A percentile compares a stretch with the other conserved stretches of the same genome.
Evolutionary conservation across 73 alveolate species (phyloP).

Genomic region (Symbiodinium natans): DNA sequence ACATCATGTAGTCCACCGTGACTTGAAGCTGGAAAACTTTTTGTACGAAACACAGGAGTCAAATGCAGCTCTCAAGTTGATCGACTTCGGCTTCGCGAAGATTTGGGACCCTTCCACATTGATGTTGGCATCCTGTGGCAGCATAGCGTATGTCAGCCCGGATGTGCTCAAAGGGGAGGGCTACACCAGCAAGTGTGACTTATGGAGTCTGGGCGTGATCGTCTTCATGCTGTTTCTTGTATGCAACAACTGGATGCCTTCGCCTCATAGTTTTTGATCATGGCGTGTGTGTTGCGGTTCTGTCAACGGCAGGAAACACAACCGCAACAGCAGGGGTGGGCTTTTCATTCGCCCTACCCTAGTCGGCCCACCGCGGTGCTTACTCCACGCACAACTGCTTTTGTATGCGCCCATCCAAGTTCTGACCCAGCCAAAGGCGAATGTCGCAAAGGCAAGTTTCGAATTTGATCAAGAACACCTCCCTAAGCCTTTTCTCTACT

Average conservation of each 20-base stretch:
- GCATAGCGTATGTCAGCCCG: conserved; percentile 88
- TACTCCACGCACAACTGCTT: too few relatives aligned
- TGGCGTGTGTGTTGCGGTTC: too few relatives aligned
- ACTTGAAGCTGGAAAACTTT: conserved; percentile 17
- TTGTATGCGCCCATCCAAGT: too few relatives aligned
- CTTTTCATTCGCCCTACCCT: too few relatives aligned
- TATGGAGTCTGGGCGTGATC: conserved; percentile 86
- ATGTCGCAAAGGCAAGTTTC: too few relatives aligned
- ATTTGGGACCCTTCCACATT: conserved; percentile 88
- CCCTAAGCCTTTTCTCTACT: too few relatives aligned
- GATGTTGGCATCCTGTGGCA: conserved; percentile 90
- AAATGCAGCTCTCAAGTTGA: conserved; percentile 41
- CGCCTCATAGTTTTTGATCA: too few relatives aligned
- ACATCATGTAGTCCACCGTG: conserved; percentile 32
- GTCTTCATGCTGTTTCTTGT: conserved; percentile 65
- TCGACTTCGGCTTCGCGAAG: conserved; percentile 92
- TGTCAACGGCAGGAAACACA: too few relatives aligned
- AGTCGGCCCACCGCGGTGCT: too few relatives aligned
- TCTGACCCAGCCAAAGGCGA: too few relatives aligned
- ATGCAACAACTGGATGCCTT: background rate
- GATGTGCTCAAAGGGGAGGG: conserved; percentile 85
- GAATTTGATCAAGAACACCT: too few relatives aligned
- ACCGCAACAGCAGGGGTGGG: too few relatives aligned
- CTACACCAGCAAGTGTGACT: conserved; percentile 87
- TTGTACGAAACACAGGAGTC: background rate